Conservation (phyloP, 2,329 filamentous ascomycete species). For the Sporothrix variecibatus region DNA sequence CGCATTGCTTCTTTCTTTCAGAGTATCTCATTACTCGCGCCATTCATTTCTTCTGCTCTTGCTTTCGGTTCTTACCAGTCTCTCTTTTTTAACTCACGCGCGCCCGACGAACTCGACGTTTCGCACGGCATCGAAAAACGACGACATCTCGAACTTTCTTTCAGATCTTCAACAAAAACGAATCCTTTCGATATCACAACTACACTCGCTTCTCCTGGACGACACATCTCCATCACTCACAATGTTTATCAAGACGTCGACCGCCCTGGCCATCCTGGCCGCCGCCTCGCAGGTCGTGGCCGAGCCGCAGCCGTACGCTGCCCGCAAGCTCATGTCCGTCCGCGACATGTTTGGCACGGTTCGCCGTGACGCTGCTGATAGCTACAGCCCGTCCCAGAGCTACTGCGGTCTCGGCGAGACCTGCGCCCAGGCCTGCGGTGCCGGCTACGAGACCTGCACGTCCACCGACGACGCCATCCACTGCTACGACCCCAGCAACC, state of each 20-base stretch:
- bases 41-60: constrained; percentile 23
- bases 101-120: constrained; percentile 8
- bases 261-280: constrained; percentile 49
- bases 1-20: constrained; percentile 10
- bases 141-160: not conserved
- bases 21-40: constrained; percentile 28
- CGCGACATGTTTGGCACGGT: constrained; percentile 45
- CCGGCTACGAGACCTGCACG: constrained; percentile 51
- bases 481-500: constrained; percentile 57
- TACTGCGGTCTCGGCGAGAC: constrained; percentile 53
- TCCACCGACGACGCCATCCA: constrained; percentile 53
- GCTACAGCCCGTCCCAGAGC: constrained; percentile 52
- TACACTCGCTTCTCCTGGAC: not conserved
- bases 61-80: not conserved
- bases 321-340: constrained; percentile 42
- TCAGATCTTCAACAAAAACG: not conserved
- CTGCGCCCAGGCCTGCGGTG: constrained; percentile 58
- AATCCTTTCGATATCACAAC: not conserved
- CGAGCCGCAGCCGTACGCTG: constrained; percentile 38
- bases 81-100: not conserved
- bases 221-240: constrained; percentile 31
- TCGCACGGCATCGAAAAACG: constrained; percentile 14
- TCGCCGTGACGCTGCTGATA: constrained; percentile 46
- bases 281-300: constrained; percentile 38
- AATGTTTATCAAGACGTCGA: constrained; percentile 49